Evolutionary conservation across 164 flowering plant genomes (phyloP).

Genomic region (Annona squamosa): DNA sequence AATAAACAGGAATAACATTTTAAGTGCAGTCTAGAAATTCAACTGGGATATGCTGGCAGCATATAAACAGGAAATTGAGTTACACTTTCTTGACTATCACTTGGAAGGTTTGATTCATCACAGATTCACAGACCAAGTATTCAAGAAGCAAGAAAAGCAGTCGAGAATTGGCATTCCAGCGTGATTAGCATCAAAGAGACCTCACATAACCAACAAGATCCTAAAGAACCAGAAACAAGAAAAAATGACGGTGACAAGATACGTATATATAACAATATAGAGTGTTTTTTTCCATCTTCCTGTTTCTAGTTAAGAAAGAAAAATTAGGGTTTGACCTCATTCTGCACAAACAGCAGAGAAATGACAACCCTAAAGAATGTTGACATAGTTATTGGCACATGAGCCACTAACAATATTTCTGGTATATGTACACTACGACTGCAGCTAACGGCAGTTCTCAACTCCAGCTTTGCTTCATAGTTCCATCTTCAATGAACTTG

Average conservation of each 20-base stretch:
- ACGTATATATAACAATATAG: neutral
- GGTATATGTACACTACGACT: constrained; percentile 33
- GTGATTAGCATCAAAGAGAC: neutral
- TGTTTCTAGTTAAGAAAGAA: neutral
- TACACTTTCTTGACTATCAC: too few species aligned
- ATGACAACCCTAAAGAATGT: constrained; percentile 9
- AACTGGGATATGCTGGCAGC: too few species aligned
- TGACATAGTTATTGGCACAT: constrained; percentile 14
- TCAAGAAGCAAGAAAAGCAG: too few species aligned
- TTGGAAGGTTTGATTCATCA: too few species aligned
- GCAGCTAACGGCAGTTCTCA: constrained; percentile 6
- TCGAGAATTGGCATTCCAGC: neutral
- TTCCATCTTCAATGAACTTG: constrained; percentile 71
- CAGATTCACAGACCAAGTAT: too few species aligned
- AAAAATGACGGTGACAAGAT: neutral
- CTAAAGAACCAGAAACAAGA: neutral
- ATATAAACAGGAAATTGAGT: too few species aligned
- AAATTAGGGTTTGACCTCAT: constrained; percentile 7
- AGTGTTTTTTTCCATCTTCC: neutral
- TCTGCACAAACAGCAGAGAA: constrained; percentile 18
- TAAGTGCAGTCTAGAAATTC: too few species aligned
- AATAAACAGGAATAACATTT: too few species aligned
- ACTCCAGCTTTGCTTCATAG: constrained; percentile 28
- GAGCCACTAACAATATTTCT: constrained; percentile 21
- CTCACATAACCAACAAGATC: neutral